Percentiles rank a stretch among this genome's conserved stretches.
Conservation (phyloP, 305 asterid species). For the Nicotiana rustica region DNA sequence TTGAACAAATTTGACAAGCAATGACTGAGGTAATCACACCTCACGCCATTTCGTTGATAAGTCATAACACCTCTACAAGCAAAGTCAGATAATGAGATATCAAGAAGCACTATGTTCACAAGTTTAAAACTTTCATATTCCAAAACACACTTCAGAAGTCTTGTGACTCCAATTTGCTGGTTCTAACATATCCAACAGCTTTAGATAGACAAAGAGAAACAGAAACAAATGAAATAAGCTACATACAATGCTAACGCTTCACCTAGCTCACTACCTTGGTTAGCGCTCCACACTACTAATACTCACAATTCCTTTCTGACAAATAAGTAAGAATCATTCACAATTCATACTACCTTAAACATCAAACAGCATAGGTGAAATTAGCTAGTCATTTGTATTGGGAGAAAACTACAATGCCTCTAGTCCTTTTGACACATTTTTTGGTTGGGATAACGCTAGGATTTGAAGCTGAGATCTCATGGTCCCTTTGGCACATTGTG, state of each 20-base stretch:
- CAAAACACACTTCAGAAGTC: not conserved
- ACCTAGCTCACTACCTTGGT: not conserved
- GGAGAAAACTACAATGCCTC: not conserved
- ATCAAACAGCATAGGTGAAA: conserved; percentile 17
- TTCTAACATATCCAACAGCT: not conserved
- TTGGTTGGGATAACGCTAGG: too few species aligned
- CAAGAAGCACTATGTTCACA: not conserved
- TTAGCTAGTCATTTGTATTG: not conserved
- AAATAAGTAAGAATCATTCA: not conserved
- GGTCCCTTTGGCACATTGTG: too few species aligned
- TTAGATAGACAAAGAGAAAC: not conserved
- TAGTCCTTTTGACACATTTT: not conserved
- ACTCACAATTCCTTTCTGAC: not conserved
- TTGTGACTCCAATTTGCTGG: not conserved
- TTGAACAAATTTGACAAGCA: not conserved
- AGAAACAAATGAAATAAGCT: not conserved
- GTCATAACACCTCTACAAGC: not conserved
- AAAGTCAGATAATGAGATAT: not conserved
- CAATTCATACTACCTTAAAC: conserved; percentile 11
- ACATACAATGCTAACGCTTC: not conserved
- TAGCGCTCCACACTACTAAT: not conserved
- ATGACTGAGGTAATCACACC: not conserved
- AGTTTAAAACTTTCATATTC: not conserved
- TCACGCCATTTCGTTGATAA: not conserved
- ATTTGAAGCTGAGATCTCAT: too few species aligned